These are phyloP conservation scores for Diplodia scrobiculata DNA, from an alignment of 2,329 filamentous ascomycete genomes.

Conservation along the genomic window DNA sequence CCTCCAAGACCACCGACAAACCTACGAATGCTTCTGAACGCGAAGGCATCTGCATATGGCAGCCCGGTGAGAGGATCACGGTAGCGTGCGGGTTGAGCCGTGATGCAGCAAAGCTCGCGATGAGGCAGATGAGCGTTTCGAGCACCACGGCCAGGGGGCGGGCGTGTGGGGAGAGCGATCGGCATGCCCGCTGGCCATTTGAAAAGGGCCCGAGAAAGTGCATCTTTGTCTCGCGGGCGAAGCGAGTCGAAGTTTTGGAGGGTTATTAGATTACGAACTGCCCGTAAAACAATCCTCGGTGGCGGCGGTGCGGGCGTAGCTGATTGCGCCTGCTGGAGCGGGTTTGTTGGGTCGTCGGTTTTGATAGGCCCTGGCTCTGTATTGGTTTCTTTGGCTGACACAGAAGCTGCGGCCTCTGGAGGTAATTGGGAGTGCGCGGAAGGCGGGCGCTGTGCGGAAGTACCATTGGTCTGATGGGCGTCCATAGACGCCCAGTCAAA, in stretches of 20 bases:
- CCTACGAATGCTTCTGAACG: slow-evolving; percentile 77
- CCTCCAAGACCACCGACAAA: slow-evolving; percentile 50
- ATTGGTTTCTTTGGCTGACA: slow-evolving; percentile 55
- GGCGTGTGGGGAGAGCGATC: slow-evolving; percentile 45
- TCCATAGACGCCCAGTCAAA: slow-evolving; percentile 40
- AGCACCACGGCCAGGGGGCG: slow-evolving; percentile 56
- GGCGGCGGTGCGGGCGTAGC: slow-evolving; percentile 39
- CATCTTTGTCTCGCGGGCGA: slow-evolving; percentile 34
- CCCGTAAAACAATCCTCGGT: slow-evolving; percentile 51
- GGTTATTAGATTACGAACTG: slow-evolving; percentile 60
- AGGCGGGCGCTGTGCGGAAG: slow-evolving; percentile 27
- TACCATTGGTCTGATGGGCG: slow-evolving; percentile 5
- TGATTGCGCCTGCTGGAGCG: slow-evolving; percentile 34
- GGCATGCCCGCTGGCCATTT: slow-evolving; percentile 40
- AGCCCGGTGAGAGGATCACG: slow-evolving; percentile 82
- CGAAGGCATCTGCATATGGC: slow-evolving; percentile 75
- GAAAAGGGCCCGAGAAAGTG: slow-evolving; percentile 37
- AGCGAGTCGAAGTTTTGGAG: slow-evolving; percentile 55
- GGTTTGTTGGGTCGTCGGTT: neutral
- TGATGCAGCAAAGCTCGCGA: slow-evolving; percentile 73
- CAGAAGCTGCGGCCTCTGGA: slow-evolving; percentile 41
- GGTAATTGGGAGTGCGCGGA: slow-evolving; percentile 30
- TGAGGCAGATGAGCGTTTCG: slow-evolving; percentile 40
- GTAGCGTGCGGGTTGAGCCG: slow-evolving; percentile 77
- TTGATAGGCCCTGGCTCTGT: slow-evolving; percentile 48